Base-by-base conservation (phyloP, 1,284 basidiomycete genomes). In the Schizophyllum amplum region DNA sequence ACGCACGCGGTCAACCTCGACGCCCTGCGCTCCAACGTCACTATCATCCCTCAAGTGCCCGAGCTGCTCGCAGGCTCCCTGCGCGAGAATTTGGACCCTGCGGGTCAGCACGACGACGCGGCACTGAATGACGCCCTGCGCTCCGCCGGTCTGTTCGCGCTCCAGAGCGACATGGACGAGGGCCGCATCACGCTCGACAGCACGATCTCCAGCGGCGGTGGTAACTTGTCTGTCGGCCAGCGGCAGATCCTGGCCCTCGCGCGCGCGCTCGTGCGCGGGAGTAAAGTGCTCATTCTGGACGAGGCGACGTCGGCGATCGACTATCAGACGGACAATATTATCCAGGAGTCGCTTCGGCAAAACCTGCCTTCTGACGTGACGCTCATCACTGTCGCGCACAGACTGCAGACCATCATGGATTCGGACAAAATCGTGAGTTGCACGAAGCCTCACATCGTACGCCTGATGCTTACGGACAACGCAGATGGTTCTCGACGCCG, bases 211-310 rank as follows among this genome's bases (percentile, higher is more conserved):
- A 75, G 75, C 51, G 83, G 80, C 0, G 86, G 87, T 4, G 68
- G 74, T 15, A 90, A 90, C 64, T 72, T 90, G 24, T 84, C 81
- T 1, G 82, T 87, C 33, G 87, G 87, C 2, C 85, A 90, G 65
- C 74, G 87, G 4, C 87, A 90, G 65, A 82, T 84, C 51, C 67
- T 85, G 24, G 82, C 83, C 3, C 67, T 86, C 1, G 81, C 81
- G 1, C 71, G 82, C 58, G 82, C 82, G 1, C 80, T 83, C 51
- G 75, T 84, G 5, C 70, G 81, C 7, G 72, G 72, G 51, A 83
- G 81, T 70, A 84, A 83, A 60, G 26, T 54, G 20, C 53, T 54
- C 21, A 54, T 54, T 25, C 46, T 54, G 11, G 53, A 54, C 22
- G 53, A 54, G n/a, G n/a, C 25, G 11, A 23, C 47, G 70, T 24